phyloP scores from a whole-genome alignment of 2,329 filamentous ascomycete species.

The Ophiocordyceps camponoti-saundersi region DNA sequence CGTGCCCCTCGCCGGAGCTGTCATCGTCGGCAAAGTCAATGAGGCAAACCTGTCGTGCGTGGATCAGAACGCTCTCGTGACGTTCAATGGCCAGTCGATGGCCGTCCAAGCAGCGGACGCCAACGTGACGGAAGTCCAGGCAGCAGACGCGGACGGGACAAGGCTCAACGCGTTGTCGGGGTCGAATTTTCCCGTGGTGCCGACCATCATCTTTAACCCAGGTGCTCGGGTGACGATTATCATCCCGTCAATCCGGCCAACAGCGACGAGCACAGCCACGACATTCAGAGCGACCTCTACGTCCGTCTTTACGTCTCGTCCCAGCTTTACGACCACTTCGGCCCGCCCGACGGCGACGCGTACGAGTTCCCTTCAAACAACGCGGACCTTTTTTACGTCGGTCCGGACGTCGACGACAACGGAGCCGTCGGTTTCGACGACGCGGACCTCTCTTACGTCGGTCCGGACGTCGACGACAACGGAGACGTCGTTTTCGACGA shows the following conservation, averaged over 20 bases:
- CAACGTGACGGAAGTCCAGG: background rate
- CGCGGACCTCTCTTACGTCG: background rate
- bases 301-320: background rate
- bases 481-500: background rate
- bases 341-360: background rate
- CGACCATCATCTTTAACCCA: slow-evolving; percentile 2
- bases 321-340: background rate
- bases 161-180: background rate
- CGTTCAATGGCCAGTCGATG: slow-evolving; percentile 46
- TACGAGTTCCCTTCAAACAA: background rate
- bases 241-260: background rate
- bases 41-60: slow-evolving; percentile 60
- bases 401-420: background rate
- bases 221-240: background rate
- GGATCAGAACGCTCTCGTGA: slow-evolving; percentile 74
- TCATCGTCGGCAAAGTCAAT: slow-evolving; percentile 63
- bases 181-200: background rate
- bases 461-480: background rate
- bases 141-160: background rate
- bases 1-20: slow-evolving; percentile 53
- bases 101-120: background rate
- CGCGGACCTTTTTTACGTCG: background rate
- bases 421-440: background rate
- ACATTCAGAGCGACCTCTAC: background rate
- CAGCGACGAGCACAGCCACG: background rate